Evolutionary conservation across 2,329 filamentous ascomycete species (phyloP).

Genomic region (Botrytis hyacinthi): DNA sequence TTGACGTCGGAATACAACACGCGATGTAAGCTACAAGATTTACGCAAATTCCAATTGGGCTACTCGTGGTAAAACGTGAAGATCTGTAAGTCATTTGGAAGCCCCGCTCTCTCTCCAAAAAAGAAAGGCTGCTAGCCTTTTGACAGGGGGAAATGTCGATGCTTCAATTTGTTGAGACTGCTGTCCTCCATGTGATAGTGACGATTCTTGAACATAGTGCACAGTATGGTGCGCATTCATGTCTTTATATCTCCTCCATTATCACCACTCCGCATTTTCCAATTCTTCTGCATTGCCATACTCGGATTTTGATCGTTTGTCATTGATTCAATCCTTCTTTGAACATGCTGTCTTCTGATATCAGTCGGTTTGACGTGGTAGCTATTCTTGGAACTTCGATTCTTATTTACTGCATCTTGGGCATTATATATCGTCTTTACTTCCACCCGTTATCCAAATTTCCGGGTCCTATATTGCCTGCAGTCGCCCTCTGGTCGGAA

Average conservation of each 20-base stretch:
- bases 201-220: not conserved
- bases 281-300: not conserved
- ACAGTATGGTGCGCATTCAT: not conserved
- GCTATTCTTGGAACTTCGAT: conserved; percentile 9
- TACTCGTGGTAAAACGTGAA: conserved; percentile 7
- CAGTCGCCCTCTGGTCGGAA: conserved; percentile 10
- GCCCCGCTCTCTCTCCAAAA: not conserved
- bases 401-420: conserved; percentile 12
- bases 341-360: conserved; percentile 1
- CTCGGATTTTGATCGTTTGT: not conserved
- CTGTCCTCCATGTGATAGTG: not conserved
- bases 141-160: not conserved
- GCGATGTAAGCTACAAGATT: not conserved
- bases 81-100: not conserved
- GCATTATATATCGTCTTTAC: conserved; percentile 18
- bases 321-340: not conserved
- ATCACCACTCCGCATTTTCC: conserved; percentile 2
- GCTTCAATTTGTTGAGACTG: not conserved
- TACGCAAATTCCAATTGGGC: not conserved
- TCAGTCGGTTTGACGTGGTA: not conserved
- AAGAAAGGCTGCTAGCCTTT: not conserved
- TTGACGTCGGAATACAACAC: not conserved
- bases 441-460: conserved; percentile 20
- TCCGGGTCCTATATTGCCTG: conserved; percentile 19
- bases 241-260: conserved; percentile 3